Evolutionary conservation across 768 basidiomycete genomes (phyloP).

Genomic region (Leccinellum albellum): DNA sequence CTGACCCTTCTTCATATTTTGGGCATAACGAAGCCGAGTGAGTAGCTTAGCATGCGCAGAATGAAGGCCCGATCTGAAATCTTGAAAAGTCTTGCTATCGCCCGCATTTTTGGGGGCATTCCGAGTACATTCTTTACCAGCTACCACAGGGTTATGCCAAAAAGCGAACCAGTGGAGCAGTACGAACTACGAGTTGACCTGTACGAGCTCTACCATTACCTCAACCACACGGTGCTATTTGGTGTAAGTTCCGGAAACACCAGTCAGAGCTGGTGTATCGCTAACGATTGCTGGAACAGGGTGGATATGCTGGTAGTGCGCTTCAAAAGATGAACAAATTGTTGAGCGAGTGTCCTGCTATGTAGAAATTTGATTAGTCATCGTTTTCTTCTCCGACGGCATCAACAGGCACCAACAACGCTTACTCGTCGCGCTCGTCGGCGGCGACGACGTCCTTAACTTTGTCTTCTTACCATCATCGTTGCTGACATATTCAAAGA

Average conservation of each 20-base stretch:
- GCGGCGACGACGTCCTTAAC: conserved; percentile 16
- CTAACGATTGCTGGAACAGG: conserved; percentile 22
- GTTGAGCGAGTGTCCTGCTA: conserved; percentile 35
- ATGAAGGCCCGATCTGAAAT: neutral
- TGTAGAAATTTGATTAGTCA: conserved; percentile 14
- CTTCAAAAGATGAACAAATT: conserved; percentile 42
- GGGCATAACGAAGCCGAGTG: conserved; percentile 84
- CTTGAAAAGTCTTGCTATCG: conserved; percentile 59
- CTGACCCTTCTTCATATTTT: conserved; percentile 75
- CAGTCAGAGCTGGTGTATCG: neutral
- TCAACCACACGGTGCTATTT: conserved; percentile 78
- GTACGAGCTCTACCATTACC: conserved; percentile 79
- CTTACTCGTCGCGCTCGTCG: conserved; percentile 24
- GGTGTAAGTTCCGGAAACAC: conserved; percentile 47
- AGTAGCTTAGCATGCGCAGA: conserved; percentile 21
- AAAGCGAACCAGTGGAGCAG: conserved; percentile 60
- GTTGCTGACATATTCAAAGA: neutral
- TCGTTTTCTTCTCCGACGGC: neutral
- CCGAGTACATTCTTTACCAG: conserved; percentile 57
- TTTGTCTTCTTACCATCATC: conserved; percentile 13
- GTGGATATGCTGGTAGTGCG: conserved; percentile 53
- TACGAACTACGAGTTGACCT: conserved; percentile 61
- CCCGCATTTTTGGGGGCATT: conserved; percentile 78
- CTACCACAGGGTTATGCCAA: conserved; percentile 62
- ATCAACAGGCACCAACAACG: conserved; percentile 27